phyloP scores from a whole-genome alignment of 2,329 filamentous ascomycete species.

The Beauveria medogensis region DNA sequence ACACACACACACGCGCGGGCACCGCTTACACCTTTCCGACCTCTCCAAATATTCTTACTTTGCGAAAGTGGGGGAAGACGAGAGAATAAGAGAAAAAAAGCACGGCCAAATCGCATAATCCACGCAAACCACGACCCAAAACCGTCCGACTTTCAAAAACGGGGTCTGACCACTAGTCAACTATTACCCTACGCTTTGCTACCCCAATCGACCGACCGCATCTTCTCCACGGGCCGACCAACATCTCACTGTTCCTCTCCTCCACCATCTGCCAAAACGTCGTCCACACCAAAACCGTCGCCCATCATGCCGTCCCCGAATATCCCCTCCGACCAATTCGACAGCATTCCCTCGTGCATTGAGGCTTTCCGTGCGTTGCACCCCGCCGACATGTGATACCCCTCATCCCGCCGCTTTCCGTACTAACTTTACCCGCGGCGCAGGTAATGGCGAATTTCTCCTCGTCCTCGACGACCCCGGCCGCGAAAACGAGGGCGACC shows the following conservation, averaged over 20 bases:
- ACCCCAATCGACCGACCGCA: neutral
- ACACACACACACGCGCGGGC: neutral
- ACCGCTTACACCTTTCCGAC: neutral
- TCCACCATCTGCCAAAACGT: neutral
- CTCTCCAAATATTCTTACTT: neutral
- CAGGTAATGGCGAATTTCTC: constrained; percentile 81
- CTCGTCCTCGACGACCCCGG: constrained; percentile 87
- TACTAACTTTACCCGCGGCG: neutral
- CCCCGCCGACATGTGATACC: constrained; percentile 2
- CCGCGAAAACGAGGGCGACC: constrained; percentile 96
- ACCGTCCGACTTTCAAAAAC: neutral
- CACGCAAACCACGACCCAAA: neutral
- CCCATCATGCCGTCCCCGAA: constrained; percentile 41
- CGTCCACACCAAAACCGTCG: neutral
- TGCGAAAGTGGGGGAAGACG: constrained; percentile 1
- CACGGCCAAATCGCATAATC: neutral
- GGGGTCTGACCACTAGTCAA: neutral
- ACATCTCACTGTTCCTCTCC: neutral
- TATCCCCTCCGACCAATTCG: constrained; percentile 48
- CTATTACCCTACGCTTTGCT: neutral
- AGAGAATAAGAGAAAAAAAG: neutral
- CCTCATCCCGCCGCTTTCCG: neutral
- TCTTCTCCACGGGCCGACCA: neutral
- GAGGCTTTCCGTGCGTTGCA: constrained; percentile 51
- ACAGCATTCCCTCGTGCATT: constrained; percentile 57